phyloP scores from a whole-genome alignment of 441 rosid species.

The Euphorbia celastroides region DNA sequence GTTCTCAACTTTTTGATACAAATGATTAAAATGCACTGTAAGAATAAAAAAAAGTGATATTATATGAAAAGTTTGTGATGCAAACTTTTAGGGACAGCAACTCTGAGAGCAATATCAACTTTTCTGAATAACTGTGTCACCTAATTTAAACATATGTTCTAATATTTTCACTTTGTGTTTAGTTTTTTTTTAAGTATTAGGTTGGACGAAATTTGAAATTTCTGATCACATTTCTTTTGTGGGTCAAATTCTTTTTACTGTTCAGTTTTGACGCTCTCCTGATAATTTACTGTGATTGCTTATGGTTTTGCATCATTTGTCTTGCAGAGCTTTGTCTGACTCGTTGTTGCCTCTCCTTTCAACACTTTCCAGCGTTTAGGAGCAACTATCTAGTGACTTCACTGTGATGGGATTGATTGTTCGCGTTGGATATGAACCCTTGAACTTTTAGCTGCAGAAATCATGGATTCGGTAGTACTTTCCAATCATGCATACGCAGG shows the following conservation, averaged over 20 bases:
- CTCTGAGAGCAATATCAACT: too few species aligned
- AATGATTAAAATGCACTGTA: too few species aligned
- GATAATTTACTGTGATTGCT: not conserved
- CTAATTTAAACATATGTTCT: too few species aligned
- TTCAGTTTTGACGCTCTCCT: not conserved
- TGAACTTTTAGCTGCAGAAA: not conserved
- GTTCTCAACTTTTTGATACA: too few species aligned
- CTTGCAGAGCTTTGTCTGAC: not conserved
- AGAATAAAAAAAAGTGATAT: too few species aligned
- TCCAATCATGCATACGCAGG: slow-evolving; percentile 39
- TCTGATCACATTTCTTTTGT: not conserved
- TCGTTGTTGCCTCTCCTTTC: not conserved
- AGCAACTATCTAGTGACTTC: not conserved
- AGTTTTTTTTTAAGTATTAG: too few species aligned
- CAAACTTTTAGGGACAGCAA: too few species aligned
- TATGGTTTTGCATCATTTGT: not conserved
- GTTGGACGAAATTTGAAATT: too few species aligned
- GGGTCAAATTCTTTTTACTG: not conserved
- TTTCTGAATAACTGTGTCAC: too few species aligned
- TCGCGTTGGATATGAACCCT: not conserved
- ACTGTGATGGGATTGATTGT: not conserved
- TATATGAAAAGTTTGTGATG: too few species aligned
- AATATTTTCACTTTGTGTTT: too few species aligned
- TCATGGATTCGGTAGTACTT: slow-evolving; percentile 47
- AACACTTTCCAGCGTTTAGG: not conserved